Base-by-base conservation (phyloP, 257 asterid species). In the Forsythia suspensa region DNA sequence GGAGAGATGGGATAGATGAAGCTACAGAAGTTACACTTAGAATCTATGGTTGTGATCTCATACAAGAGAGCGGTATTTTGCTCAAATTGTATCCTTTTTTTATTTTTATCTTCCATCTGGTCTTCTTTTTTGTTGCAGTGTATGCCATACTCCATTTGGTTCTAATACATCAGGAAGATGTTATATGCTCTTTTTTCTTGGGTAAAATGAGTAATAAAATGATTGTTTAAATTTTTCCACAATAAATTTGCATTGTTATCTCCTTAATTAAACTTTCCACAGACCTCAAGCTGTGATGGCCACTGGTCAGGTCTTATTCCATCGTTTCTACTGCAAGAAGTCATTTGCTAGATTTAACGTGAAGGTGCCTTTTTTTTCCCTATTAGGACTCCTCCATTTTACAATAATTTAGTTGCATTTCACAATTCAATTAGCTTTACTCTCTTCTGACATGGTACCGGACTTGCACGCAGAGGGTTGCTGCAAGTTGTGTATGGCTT, bases 231-330 rank as follows among this genome's bases (percentile, higher is more conserved):
- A 34, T 77, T 34, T 42, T 36, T 4, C 24, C 18, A 55, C 70
- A 57, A 71, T 70, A 38, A 18, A 36, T 59, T 59, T 46, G 40
- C 5, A 51, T 44, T 79, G 2, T 43, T 52, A 43, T 87, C 76
- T 87, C 96, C 94, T 93, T 92, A 83, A 78, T 85, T 78, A 61
- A 38, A 74, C 76, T 72, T 34, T 82, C 68, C 69, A 76, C 91
- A 93, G 97, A 89, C 99, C 98, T 71, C 99, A 96, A 86, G 99
- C 98, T 86, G 96, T 92, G 70, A 92, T 95, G 98, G 99, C 97
- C 37, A 95, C 99, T 24, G 97, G 97, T 38, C 99, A 95, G 82
- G 99, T 93, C 76, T 82, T 95, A 71, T 94, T 95, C 85, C 99
- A 95, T 78, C 97, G 99, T 55, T 95, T 95, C 81, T 93, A 89